Base-by-base conservation (phyloP, 768 basidiomycete genomes). In the Exsudoporus frostii region DNA sequence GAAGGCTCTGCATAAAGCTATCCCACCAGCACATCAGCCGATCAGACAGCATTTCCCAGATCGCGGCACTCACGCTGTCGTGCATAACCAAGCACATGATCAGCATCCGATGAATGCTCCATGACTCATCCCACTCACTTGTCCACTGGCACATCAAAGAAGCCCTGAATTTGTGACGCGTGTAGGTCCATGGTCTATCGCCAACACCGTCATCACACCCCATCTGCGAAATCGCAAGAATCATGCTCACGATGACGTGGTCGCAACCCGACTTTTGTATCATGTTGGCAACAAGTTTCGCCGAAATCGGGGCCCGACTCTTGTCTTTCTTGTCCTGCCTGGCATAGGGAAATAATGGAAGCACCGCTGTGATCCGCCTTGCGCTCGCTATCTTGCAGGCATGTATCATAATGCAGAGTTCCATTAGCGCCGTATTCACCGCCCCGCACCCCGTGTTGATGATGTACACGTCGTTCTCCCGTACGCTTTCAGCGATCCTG, bases 331-430 rank as follows among this genome's bases (percentile, higher is more conserved):
- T 98, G 77, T 99, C 97, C 72, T 98, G 97, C 53, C 97, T 79
- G 9, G 97, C 85, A 71, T 99, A 99, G 1, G 97, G 96, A 73
- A 93, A 99, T 33, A 97, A 82, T 38, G 97, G 97, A 53, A 98
- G 83, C 57, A 99, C 94, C n/a, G 96, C 97, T 7, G 97, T 99
- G 67, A 99, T 98, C 56, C 97, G 80, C 72, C 90, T 91, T 43
- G 97, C 95, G 59, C 92, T 96, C n/a, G 97, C 96, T 64, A 98
- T 98, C 76, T 95, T 96, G 84, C 96, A 97, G 10, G 97, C 95
- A 68, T 98, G 95, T 65, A 98, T 93, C 92, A 99, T 96, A 65
- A 98, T 98, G 69, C 95, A 92, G 42, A 94, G 82, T 71, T 98
- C 97, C 93, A 99, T 98, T 58, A 99, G 83, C 37, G 95, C 80